phyloP scores from a whole-genome alignment of 768 basidiomycete genomes.

The Boletales sp. region DNA sequence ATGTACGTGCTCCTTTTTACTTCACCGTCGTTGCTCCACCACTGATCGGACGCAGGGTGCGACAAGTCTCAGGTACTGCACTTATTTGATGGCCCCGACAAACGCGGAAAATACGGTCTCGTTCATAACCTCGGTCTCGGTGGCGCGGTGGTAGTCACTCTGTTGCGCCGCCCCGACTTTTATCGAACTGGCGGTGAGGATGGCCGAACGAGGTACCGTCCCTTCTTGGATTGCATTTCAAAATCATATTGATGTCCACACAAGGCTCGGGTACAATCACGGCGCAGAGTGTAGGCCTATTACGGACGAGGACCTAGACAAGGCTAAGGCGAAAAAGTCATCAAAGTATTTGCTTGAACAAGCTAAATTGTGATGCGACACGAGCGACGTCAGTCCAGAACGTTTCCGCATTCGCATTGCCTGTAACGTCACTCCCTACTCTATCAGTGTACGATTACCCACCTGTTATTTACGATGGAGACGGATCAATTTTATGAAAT shows the following conservation, averaged over 20 bases:
- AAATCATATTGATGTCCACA: too few relatives aligned
- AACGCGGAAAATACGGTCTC: slow-evolving; percentile 71
- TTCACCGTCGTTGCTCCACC: neutral
- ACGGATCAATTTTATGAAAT: too few relatives aligned
- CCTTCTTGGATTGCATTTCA: too few relatives aligned
- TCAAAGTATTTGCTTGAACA: slow-evolving; percentile 37
- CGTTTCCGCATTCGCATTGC: too few relatives aligned
- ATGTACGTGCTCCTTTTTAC: slow-evolving; percentile 36
- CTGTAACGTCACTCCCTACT: too few relatives aligned
- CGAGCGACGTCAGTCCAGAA: too few relatives aligned
- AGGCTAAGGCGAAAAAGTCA: slow-evolving; percentile 65
- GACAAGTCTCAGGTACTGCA: slow-evolving; percentile 75
- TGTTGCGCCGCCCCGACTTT: slow-evolving; percentile 75
- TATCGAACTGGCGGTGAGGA: slow-evolving; percentile 58
- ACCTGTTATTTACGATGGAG: too few relatives aligned
- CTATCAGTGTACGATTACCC: too few relatives aligned
- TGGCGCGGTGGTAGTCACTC: slow-evolving; percentile 70
- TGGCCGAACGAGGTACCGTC: slow-evolving; percentile 54
- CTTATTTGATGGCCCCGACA: slow-evolving; percentile 56
- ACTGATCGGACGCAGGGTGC: slow-evolving; percentile 46
- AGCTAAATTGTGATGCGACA: slow-evolving; percentile 35
- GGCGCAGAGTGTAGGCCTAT: slow-evolving; percentile 60
- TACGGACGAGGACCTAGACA: slow-evolving; percentile 60
- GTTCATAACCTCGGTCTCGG: slow-evolving; percentile 82
- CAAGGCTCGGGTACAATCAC: slow-evolving; percentile 76